Evolutionary conservation across 148 eudicot species (phyloP), one percentile per base, ranked within the genome.

Genomic region (Vaccinium macrocarpon): DNA sequence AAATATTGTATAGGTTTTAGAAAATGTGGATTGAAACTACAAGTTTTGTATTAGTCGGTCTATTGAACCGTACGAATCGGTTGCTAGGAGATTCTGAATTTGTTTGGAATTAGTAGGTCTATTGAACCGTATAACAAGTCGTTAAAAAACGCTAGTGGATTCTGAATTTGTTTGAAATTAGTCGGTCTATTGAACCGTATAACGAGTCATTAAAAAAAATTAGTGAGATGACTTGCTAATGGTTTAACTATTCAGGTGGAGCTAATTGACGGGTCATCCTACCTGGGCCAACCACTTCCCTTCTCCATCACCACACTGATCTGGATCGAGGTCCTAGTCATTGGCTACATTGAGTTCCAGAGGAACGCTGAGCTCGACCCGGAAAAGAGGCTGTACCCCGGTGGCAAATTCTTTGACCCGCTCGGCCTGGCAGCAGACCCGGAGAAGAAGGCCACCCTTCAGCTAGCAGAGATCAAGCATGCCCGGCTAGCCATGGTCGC

Each of bases 401-500:
- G 99, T 18, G 98, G 99, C 0, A 82, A 57, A 4, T 92, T 53
- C 88, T 95, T 97, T 66, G 98, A 97, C 90, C 99, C 98, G 0
- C 86, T 95, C 5, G 94, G 95, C 51, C 79, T 97, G 79, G 99
- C 99, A 0, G 35, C 94, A 2, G 99, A 97, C 90, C 99, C 99
- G 0, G 99, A 97, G 85, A 97, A 95, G 94, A 95, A 95, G 89
- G 93, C 90, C 19, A 87, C 77, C 10, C 98, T 97, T 19, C 98
- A 97, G 86, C 92, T 95, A 15, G 99, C 99, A 0, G 98, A 97
- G 87, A 93, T 97, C 92, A 97, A 97, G 91, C 99, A 97, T 75
- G 99, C 98, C 35, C 93, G 98, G 75, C 93, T 97, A 8, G 99
- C 98, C 85, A 95, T 97, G 98, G 95, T 97, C 21, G 99, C 84